Percentiles rank a stretch among this genome's conserved stretches.
Conservation (phyloP, 140 eudicot species). For the Ambrosia hybrid region DNA sequence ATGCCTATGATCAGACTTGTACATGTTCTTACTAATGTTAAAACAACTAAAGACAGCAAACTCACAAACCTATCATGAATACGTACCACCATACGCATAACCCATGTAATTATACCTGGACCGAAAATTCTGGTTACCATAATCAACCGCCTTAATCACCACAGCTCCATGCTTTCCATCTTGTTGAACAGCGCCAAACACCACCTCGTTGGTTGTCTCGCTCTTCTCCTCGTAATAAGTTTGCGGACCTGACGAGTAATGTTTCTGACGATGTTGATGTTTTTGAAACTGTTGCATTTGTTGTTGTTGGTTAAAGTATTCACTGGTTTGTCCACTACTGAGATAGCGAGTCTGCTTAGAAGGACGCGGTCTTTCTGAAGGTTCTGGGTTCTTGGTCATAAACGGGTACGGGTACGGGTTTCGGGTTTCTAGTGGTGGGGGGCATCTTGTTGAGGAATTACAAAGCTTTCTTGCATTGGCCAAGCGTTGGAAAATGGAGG, state of each 20-base stretch:
- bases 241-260: conserved; percentile 51
- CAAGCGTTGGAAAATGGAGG: conserved; percentile 46
- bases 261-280: conserved; percentile 48
- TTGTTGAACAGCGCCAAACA: conserved; percentile 90
- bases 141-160: conserved; percentile 85
- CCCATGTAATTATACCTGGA: conserved; percentile 80
- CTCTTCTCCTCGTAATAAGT: conserved; percentile 55
- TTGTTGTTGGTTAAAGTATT: conserved; percentile 34
- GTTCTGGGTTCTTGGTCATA: conserved; percentile 25
- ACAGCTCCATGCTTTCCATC: conserved; percentile 66
- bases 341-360: conserved; percentile 53
- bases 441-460: conserved; percentile 64
- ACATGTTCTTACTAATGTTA: conserved; percentile 16
- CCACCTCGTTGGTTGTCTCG: conserved; percentile 70
- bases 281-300: conserved; percentile 47
- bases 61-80: conserved; percentile 26
- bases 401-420: conserved; percentile 37
- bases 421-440: conserved; percentile 64
- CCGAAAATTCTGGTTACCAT: conserved; percentile 46
- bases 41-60: conserved; percentile 13
- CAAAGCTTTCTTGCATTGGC: conserved; percentile 82
- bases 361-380: conserved; percentile 49
- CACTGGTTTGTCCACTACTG: conserved; percentile 41
- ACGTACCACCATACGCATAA: conserved; percentile 49
- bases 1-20: conserved; percentile 27